Evolutionary conservation across 1,284 basidiomycete genomes (phyloP).

Genomic region (Cerrena zonata): DNA sequence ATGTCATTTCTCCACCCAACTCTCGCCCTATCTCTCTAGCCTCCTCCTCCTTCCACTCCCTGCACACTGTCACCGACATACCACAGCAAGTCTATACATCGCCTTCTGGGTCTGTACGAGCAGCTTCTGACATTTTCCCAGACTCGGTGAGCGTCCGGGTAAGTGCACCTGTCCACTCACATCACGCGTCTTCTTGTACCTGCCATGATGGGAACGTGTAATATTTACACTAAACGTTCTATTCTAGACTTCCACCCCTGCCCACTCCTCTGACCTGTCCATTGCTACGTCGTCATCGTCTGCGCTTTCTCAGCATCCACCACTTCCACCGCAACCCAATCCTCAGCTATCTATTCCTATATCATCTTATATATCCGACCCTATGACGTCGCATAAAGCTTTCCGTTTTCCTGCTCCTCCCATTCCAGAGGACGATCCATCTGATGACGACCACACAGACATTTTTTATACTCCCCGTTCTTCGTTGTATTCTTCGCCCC

Average conservation of each 20-base stretch:
- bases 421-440: conserved; percentile 21
- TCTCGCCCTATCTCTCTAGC: background rate
- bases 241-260: background rate
- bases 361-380: conserved; percentile 13
- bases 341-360: conserved; percentile 1
- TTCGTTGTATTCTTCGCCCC: conserved; percentile 43
- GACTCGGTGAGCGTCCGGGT: background rate
- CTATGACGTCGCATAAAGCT: conserved; percentile 13
- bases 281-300: background rate
- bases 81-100: background rate
- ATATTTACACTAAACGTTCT: background rate
- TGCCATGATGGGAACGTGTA: background rate
- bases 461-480: conserved; percentile 44
- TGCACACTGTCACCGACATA: background rate
- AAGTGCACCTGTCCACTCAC: background rate
- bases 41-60: no score
- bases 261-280: background rate
- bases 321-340: background rate
- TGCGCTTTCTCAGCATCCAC: background rate
- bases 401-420: conserved; percentile 10
- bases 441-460: conserved; percentile 31
- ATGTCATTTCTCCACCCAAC: conserved; percentile 1
- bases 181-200: background rate
- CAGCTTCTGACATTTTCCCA: background rate
- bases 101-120: background rate